Base-by-base conservation (phyloP, 106 monocot genomes). In the Phalaenopsis aphrodite region DNA sequence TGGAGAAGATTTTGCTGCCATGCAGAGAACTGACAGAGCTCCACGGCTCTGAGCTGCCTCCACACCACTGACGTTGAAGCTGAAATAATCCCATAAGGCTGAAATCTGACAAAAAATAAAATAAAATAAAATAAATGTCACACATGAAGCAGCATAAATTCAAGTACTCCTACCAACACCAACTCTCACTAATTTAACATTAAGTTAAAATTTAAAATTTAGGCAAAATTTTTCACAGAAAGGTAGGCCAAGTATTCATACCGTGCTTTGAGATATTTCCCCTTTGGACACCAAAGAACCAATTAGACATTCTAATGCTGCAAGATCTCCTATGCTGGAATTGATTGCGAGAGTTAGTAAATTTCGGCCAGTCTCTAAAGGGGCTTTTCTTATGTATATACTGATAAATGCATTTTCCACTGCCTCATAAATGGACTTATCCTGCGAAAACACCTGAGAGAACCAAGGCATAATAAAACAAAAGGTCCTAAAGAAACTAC, bases 401-500 rank as follows among this genome's bases (percentile, higher is more conserved):
- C 89, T 89, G 37, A 95, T 79, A 76, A 95, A 95, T 85, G 99
- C 95, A 87, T 86, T 91, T 83, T 94, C 95, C 77, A 99, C 99
- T 42, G 93, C 93, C 88, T 99, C 99, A 87, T 88, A 87, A 10
- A 99, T 95, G 52, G 95, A 91, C 72, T 99, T 99, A 55, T 93
- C 94, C 82, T 88, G 95, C 6, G 99, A 99, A 82, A 99, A 95
- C 42, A 92, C 89, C 98, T 98, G 81, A 69, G 56, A 81, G 10
- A 55, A 52, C 56, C 71, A 85, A 79, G 8, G 71, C 72, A 69
- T 2, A 38, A 52, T 49, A 52, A 55, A 76, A 49, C 1, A 30
- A 23, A 45, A 76, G 1, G 43, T 43, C 21, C 1, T 19, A 8
- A 74, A 74, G 43, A 7, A 42, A n/a, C 5, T 45, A 74, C 8